These are phyloP conservation scores for Fusarium domesticum DNA, from an alignment of 2,329 filamentous ascomycete genomes.

Conservation along the genomic window DNA sequence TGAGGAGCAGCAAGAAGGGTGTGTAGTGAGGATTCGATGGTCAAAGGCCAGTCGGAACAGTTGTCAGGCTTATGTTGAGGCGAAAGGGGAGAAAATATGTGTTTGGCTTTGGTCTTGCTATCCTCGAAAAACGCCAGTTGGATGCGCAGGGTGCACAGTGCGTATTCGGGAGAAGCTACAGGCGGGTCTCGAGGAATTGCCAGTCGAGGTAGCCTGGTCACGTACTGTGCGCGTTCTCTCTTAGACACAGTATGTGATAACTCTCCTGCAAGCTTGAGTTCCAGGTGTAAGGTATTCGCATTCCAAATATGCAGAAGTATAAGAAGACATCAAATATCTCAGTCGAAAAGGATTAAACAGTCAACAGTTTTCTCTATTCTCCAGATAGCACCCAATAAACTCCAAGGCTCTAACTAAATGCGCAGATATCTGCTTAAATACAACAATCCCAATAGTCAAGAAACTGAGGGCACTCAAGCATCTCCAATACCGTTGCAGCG, in stretches of 20 bases:
- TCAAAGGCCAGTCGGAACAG: slow-evolving; percentile 2
- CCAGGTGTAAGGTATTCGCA: too few species aligned
- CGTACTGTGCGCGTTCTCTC: slow-evolving; percentile 14
- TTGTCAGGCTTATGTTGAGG: slow-evolving; percentile 6
- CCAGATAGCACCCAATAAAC: slow-evolving; percentile 23
- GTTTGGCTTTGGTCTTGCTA: slow-evolving; percentile 6
- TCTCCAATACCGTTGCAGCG: not conserved
- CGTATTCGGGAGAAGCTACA: not conserved
- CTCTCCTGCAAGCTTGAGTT: too few species aligned
- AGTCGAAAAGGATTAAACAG: slow-evolving; percentile 3
- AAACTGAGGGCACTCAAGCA: not conserved
- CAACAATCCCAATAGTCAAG: slow-evolving; percentile 8
- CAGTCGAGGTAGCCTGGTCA: too few species aligned
- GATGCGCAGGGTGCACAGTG: slow-evolving; percentile 27
- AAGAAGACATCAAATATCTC: slow-evolving; percentile 3
- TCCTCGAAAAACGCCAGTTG: slow-evolving; percentile 25
- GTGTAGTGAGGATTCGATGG: not conserved
- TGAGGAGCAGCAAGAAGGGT: not conserved
- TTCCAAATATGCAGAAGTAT: not conserved
- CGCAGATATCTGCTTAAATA: slow-evolving; percentile 11
- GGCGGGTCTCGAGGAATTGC: not conserved
- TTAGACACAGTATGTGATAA: slow-evolving; percentile 20
- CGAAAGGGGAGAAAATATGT: slow-evolving; percentile 3
- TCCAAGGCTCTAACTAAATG: slow-evolving; percentile 24
- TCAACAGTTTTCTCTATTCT: slow-evolving; percentile 22